phyloP scores from a whole-genome alignment of 768 basidiomycete genomes.

The Termitomyces sp. region DNA sequence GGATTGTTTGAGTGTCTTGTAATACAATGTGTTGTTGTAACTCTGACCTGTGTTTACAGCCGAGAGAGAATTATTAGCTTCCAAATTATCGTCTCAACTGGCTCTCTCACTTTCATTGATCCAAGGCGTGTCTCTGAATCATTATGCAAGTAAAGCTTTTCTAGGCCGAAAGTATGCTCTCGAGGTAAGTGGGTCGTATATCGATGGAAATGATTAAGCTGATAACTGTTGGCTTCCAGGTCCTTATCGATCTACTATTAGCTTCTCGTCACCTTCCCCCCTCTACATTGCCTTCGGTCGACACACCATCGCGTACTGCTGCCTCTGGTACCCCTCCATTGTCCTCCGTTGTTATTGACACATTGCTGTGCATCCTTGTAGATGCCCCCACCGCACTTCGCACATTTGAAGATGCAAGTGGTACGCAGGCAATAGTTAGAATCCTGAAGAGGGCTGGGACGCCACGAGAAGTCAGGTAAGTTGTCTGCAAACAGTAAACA shows the following conservation, averaged over 20 bases:
- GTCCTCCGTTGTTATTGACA: slow-evolving; percentile 77
- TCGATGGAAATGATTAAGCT: slow-evolving; percentile 1
- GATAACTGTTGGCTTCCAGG: slow-evolving; percentile 31
- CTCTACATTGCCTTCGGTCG: slow-evolving; percentile 19
- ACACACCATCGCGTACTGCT: slow-evolving; percentile 17
- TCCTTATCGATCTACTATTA: slow-evolving; percentile 66
- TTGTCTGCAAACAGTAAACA: not conserved
- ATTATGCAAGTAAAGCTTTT: slow-evolving; percentile 60
- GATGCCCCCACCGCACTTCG: slow-evolving; percentile 75
- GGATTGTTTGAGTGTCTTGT: slow-evolving; percentile 33
- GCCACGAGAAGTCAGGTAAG: slow-evolving; percentile 82
- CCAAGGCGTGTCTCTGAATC: slow-evolving; percentile 73
- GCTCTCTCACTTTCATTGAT: slow-evolving; percentile 59
- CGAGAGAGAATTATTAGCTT: slow-evolving; percentile 43
- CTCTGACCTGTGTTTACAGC: slow-evolving; percentile 12
- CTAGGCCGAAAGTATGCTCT: slow-evolving; percentile 64
- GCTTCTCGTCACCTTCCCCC: slow-evolving; percentile 58
- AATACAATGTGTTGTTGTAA: not conserved
- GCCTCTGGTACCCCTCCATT: slow-evolving; percentile 35
- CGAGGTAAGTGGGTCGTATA: slow-evolving; percentile 43
- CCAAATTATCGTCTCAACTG: slow-evolving; percentile 45
- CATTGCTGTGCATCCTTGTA: slow-evolving; percentile 83
- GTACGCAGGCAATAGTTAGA: slow-evolving; percentile 80
- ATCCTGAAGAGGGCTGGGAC: slow-evolving; percentile 83
- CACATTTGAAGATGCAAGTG: slow-evolving; percentile 70